Base-by-base conservation (phyloP, 1,139 yeast species). In the Saccharomycopsis hybrid region DNA sequence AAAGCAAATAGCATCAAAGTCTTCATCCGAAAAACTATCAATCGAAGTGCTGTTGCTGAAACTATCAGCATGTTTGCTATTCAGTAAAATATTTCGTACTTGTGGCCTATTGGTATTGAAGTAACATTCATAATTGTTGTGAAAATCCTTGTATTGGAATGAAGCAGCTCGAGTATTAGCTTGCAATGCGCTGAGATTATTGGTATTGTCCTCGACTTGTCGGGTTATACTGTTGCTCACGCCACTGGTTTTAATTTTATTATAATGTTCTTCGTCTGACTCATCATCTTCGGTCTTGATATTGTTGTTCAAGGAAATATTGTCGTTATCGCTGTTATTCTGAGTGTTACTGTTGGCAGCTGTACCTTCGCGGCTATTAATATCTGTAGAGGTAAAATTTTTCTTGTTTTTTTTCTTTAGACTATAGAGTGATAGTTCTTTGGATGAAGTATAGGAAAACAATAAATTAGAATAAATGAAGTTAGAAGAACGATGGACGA, bases 401-500 rank as follows among this genome's bases (percentile, higher is more conserved):
- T 18, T 18, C 18, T 18, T 18, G 18, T 18, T 18, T 18, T 18
- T 18, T 18, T 18, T 18, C 18, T 18, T 18, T 18, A 18, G 18
- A 18, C 18, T 18, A 18, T 18, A 18, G 18, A 18, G 18, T 18
- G 18, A 18, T 18, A 18, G 18, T 8, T 27, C 35, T 8, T 37
- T 31, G 18, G 32, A 29, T 5, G 41, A 38, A 31, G 33, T 46
- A 29, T 42, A 46, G 25, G 44, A 30, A 28, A 51, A 53, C 31
- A 53, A 41, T 7, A 53, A 32, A 35, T 44, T 40, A 3, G 54
- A 48, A 41, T 48, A 53, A 27, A 53, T 27, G 38, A 51, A 53
- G 4, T 37, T 41, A 4, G 51, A 44, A 28, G 37, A 11, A 31
- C 56, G 33, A 31, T 46, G 44, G 18, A 51, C 41, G 18, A 48